Evolutionary conservation across 306 rosid genomes (phyloP).

Genomic region (Cucurbita moschata): DNA sequence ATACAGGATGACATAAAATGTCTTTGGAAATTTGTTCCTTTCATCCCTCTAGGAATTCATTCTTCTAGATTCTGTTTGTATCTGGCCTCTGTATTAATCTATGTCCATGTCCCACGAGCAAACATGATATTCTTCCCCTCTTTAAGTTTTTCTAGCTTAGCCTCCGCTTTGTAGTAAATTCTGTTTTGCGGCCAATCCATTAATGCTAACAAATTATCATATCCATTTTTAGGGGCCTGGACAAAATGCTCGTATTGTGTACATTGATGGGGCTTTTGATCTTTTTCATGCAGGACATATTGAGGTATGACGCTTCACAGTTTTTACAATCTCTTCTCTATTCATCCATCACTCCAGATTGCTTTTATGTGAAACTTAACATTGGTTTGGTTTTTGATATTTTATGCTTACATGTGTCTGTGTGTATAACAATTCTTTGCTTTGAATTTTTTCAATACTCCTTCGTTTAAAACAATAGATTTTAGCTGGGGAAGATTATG

Average conservation of each 20-base stretch:
- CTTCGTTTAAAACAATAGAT: background rate
- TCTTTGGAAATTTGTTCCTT: background rate
- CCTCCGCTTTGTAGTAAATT: background rate
- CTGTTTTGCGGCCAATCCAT: background rate
- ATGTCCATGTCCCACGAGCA: background rate
- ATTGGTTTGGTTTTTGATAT: background rate
- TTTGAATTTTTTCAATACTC: background rate
- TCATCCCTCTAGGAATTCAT: background rate
- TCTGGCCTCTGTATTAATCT: background rate
- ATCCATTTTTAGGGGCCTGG: slow-evolving; percentile 64
- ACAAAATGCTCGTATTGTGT: slow-evolving; percentile 84
- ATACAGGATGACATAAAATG: background rate
- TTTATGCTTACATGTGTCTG: background rate
- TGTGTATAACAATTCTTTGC: background rate
- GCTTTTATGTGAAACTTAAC: background rate
- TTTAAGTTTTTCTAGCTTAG: background rate
- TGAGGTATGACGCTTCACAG: slow-evolving; percentile 34
- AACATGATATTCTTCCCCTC: background rate
- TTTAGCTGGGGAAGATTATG: background rate
- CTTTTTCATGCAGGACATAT: slow-evolving; percentile 99
- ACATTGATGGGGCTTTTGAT: slow-evolving; percentile 99
- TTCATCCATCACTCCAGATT: background rate
- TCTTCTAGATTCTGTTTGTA: background rate
- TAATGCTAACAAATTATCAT: background rate
- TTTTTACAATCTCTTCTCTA: background rate